A percentile compares a stretch with the other conserved stretches of the same genome.
phyloP scores from a whole-genome alignment of 306 rosid species.

The Vigna reflexopilosa region DNA sequence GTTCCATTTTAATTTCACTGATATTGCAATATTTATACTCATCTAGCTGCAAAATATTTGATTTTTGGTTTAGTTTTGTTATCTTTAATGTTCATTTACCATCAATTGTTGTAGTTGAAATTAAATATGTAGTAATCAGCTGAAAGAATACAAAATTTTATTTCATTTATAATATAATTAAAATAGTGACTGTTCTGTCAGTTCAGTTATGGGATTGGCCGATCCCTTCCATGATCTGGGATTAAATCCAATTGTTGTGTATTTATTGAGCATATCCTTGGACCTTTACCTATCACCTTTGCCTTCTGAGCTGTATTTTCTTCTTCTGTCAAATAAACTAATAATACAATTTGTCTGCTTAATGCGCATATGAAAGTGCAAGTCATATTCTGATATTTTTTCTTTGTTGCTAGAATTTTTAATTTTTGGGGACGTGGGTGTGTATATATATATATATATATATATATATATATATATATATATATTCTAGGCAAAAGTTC shows the following conservation, averaged over 20 bases:
- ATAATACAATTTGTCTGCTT: background rate
- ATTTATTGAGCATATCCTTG: background rate
- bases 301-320: background rate
- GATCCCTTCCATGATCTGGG: background rate
- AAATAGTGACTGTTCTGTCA: background rate
- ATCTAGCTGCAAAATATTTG: conserved; percentile 10
- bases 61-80: background rate
- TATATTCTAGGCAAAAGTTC: background rate
- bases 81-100: background rate
- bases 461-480: too few species aligned
- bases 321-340: background rate
- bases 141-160: background rate
- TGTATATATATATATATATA: too few species aligned
- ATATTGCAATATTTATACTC: background rate
- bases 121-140: background rate
- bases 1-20: background rate
- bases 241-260: background rate
- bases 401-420: background rate
- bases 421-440: background rate
- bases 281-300: background rate
- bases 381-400: background rate
- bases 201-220: background rate
- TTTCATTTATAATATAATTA: background rate
- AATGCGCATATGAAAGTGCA: background rate
- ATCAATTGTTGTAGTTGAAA: background rate